Evolutionary conservation across 1,284 basidiomycete species (phyloP).

Genomic region (Boletellus deceptivus): DNA sequence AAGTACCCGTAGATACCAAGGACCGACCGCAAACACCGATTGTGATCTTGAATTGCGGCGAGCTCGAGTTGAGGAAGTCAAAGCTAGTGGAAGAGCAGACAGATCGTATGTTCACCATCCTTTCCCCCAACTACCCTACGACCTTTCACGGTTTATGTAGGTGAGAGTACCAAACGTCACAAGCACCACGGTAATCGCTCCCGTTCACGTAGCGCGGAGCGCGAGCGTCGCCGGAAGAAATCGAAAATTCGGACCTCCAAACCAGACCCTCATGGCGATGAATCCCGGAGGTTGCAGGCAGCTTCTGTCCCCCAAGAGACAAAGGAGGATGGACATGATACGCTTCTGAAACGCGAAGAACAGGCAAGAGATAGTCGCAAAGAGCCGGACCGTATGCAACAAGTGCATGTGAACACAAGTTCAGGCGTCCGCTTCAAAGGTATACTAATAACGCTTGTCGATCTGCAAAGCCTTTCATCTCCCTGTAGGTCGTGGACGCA

Average conservation of each 20-base stretch:
- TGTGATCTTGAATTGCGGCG: slow-evolving; percentile 78
- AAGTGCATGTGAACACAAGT: slow-evolving; percentile 37
- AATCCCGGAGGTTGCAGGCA: slow-evolving; percentile 5
- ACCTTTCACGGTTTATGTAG: background rate
- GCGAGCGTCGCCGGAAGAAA: slow-evolving; percentile 33
- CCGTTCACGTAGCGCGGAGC: slow-evolving; percentile 30
- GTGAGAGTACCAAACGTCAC: slow-evolving; percentile 20
- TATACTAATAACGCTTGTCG: slow-evolving; percentile 14
- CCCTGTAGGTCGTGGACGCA: slow-evolving; percentile 53
- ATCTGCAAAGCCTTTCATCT: background rate
- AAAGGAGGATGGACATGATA: slow-evolving; percentile 68
- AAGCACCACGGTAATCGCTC: slow-evolving; percentile 34
- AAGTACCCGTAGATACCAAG: slow-evolving; percentile 64
- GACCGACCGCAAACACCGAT: slow-evolving; percentile 71
- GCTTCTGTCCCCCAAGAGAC: slow-evolving; percentile 37
- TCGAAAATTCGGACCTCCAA: slow-evolving; percentile 20
- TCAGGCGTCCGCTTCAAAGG: slow-evolving; percentile 64
- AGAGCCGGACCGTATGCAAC: slow-evolving; percentile 51
- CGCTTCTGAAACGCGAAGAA: slow-evolving; percentile 68
- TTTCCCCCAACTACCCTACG: too few species aligned
- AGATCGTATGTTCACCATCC: slow-evolving; percentile 15
- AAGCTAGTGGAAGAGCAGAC: slow-evolving; percentile 7
- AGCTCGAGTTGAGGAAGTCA: slow-evolving; percentile 69
- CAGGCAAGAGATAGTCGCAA: slow-evolving; percentile 45
- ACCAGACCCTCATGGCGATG: slow-evolving; percentile 15